Percentiles rank a stretch among this genome's conserved stretches.
These are phyloP conservation scores for Pseudocercospora macadamiae DNA, from an alignment of 2,329 filamentous ascomycete species.

Conservation along the genomic window DNA sequence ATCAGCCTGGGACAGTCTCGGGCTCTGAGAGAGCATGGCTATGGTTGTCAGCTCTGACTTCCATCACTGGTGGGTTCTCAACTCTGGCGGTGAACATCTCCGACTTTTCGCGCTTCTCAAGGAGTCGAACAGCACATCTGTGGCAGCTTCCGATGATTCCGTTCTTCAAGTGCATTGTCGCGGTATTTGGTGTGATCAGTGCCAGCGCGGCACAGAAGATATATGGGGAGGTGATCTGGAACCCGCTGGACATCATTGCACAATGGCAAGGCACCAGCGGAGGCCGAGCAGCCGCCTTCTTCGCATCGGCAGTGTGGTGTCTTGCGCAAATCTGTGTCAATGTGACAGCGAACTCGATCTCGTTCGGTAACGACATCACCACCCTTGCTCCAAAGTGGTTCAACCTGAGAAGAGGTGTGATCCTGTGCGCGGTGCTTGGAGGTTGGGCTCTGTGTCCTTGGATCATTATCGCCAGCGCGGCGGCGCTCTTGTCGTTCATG, in stretches of 20 bases:
- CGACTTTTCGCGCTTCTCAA: conserved; percentile 20
- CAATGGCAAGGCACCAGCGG: conserved; percentile 19
- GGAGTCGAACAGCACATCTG: conserved; percentile 19
- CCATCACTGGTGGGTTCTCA: conserved; percentile 55
- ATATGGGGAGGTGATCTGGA: conserved; percentile 45
- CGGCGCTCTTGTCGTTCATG: conserved; percentile 52
- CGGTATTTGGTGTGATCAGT: conserved; percentile 59
- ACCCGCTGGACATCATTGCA: conserved; percentile 22
- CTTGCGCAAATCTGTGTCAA: conserved; percentile 60
- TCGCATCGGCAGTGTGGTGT: conserved; percentile 46
- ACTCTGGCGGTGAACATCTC: conserved; percentile 52
- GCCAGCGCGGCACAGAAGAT: conserved; percentile 57
- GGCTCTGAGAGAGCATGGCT: conserved; percentile 34
- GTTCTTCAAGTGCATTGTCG: conserved; percentile 58
- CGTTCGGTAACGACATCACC: conserved; percentile 57
- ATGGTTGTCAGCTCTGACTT: conserved; percentile 50
- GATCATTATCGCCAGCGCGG: conserved; percentile 64
- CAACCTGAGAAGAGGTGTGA: conserved; percentile 45
- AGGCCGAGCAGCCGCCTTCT: conserved; percentile 27
- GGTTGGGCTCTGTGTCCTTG: conserved; percentile 63
- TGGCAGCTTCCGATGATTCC: conserved; percentile 22
- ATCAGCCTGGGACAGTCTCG: conserved; percentile 18
- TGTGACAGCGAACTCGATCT: conserved; percentile 56
- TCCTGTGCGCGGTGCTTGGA: conserved; percentile 50
- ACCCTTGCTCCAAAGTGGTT: conserved; percentile 55